These are phyloP conservation scores for Lecanosticta acicola DNA, from an alignment of 2,329 filamentous ascomycete genomes.

Conservation along the genomic window DNA sequence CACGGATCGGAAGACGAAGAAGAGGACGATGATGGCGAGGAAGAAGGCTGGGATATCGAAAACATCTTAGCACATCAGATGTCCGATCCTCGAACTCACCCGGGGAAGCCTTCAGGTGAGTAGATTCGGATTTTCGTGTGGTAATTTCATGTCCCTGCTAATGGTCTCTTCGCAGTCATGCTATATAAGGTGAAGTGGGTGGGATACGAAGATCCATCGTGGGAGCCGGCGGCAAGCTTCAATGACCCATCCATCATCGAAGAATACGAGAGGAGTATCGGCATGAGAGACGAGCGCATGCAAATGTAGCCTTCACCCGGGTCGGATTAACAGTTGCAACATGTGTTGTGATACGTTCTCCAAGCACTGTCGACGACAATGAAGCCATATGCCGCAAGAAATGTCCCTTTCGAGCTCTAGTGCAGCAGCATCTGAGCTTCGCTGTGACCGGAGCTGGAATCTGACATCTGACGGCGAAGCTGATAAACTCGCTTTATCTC, in stretches of 20 bases:
- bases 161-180: slow-evolving; percentile 17
- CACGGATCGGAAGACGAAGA: slow-evolving; percentile 7
- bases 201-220: slow-evolving; percentile 25
- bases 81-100: slow-evolving; percentile 26
- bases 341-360: too few relatives aligned
- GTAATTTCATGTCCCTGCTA: neutral
- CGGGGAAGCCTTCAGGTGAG: slow-evolving; percentile 20
- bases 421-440: neutral
- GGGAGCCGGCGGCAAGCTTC: slow-evolving; percentile 25
- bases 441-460: neutral
- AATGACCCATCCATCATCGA: slow-evolving; percentile 19
- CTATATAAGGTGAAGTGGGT: slow-evolving; percentile 31
- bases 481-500: neutral
- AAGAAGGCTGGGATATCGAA: slow-evolving; percentile 24
- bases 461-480: neutral
- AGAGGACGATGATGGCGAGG: slow-evolving; percentile 11
- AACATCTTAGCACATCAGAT: slow-evolving; percentile 24
- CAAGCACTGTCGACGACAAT: too few relatives aligned
- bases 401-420: neutral
- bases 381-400: neutral
- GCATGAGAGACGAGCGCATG: slow-evolving; percentile 1
- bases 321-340: too few relatives aligned
- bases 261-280: slow-evolving; percentile 18
- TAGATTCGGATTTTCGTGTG: neutral
- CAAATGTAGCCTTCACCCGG: too few relatives aligned